Percentiles rank a stretch among this genome's conserved stretches.
These are phyloP conservation scores for Acanthamoeba castellanii DNA, from an alignment of 208 protist genomes.

Conservation along the genomic window DNA sequence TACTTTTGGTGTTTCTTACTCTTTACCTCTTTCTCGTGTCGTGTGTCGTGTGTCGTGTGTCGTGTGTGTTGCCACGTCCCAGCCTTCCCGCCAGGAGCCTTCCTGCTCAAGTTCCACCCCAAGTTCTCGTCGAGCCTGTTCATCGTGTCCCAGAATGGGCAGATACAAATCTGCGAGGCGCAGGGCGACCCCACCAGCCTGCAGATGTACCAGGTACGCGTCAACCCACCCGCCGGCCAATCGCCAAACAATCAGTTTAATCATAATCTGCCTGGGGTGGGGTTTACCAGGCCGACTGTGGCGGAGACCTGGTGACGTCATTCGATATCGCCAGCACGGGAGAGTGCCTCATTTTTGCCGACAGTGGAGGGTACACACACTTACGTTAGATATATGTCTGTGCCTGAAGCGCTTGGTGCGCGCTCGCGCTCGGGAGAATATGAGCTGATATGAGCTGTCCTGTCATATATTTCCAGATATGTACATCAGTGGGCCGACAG, in stretches of 20 bases:
- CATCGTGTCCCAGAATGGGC: conserved; percentile 72
- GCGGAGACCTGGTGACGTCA: conserved; percentile 30
- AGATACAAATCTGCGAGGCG: conserved; percentile 78
- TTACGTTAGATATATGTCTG: background rate
- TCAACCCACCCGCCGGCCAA: background rate
- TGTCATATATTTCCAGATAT: background rate
- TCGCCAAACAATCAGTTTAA: background rate
- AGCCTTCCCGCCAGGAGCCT: conserved; percentile 68
- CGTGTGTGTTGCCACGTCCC: background rate
- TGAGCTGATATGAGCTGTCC: too few relatives aligned
- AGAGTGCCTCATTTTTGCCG: conserved; percentile 82
- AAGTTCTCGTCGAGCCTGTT: conserved; percentile 76
- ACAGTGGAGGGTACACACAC: conserved; percentile 4
- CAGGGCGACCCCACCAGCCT: conserved; percentile 66
- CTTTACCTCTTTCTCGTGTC: background rate
- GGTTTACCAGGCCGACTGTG: conserved; percentile 52
- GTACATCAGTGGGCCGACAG: conserved; percentile 81
- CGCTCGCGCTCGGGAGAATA: background rate
- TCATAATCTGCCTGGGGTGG: background rate
- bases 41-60: background rate
- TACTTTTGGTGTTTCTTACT: too few relatives aligned
- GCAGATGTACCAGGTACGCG: conserved; percentile 64
- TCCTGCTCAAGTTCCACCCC: conserved; percentile 81
- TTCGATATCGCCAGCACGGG: conserved; percentile 80
- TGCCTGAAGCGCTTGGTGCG: background rate